Conservation (phyloP, 2,329 filamentous ascomycete genomes). For the Dendryphion nanum region DNA sequence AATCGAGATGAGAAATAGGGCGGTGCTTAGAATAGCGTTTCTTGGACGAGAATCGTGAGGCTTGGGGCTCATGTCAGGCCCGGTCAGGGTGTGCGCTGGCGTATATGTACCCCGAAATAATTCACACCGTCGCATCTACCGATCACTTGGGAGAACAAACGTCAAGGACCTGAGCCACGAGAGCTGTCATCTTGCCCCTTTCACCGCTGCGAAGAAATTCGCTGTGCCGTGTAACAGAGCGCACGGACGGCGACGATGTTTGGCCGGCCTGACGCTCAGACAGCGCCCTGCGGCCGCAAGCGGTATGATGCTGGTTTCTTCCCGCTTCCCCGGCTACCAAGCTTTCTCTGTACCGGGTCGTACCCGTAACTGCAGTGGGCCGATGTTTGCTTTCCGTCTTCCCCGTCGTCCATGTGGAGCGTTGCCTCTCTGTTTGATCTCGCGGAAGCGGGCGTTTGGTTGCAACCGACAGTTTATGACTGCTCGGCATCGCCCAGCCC, state of each 20-base stretch:
- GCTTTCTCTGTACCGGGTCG: conserved; percentile 16
- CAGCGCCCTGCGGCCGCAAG: background rate
- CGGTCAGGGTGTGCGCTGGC: background rate
- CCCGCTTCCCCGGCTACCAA: conserved; percentile 22
- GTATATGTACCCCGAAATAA: background rate
- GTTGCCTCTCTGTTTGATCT: conserved; percentile 2
- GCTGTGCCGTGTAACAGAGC: conserved; percentile 26
- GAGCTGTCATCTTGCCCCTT: conserved; percentile 23
- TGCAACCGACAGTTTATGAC: too few relatives aligned
- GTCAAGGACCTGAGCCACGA: conserved; percentile 20
- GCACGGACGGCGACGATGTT: conserved; percentile 11
- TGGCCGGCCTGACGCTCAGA: conserved; percentile 23
- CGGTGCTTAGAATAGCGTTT: too few relatives aligned
- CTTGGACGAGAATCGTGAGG: too few relatives aligned
- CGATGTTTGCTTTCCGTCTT: conserved; percentile 24
- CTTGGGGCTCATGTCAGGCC: too few relatives aligned
- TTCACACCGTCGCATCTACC: too few relatives aligned
- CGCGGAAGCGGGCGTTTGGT: conserved; percentile 2
- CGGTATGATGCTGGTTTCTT: conserved; percentile 1
- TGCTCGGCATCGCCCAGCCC: too few relatives aligned
- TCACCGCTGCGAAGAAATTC: conserved; percentile 24
- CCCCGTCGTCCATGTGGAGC: conserved; percentile 26
- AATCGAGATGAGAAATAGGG: too few relatives aligned
- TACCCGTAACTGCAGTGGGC: conserved; percentile 13
- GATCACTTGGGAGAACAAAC: conserved; percentile 18